phyloP scores from a whole-genome alignment of 2,329 filamentous ascomycete species.

The Parafenestella ontariensis region DNA sequence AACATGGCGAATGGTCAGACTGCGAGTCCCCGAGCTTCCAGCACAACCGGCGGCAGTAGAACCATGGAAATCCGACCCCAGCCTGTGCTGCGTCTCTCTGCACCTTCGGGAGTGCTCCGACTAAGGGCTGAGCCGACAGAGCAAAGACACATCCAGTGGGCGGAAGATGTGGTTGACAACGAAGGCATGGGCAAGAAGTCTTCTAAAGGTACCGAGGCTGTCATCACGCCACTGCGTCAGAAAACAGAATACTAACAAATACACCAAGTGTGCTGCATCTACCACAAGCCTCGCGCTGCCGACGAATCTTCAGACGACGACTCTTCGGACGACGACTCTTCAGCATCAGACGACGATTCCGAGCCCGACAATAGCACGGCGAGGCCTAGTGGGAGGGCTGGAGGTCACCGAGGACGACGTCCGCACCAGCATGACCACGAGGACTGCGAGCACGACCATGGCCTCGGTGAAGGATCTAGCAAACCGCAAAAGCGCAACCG shows the following conservation, averaged over 20 bases:
- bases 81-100: conserved; percentile 42
- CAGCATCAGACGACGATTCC: conserved; percentile 62
- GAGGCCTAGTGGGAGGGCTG: conserved; percentile 45
- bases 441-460: conserved; percentile 51
- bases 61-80: conserved; percentile 36
- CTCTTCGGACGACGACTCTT: conserved; percentile 64
- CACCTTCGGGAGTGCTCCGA: conserved; percentile 47
- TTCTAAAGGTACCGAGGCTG: conserved; percentile 75
- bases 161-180: conserved; percentile 91
- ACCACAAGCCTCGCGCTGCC: conserved; percentile 76
- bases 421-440: conserved; percentile 36
- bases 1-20: conserved; percentile 31
- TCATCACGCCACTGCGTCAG: background rate
- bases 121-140: conserved; percentile 53
- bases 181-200: conserved; percentile 93
- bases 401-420: conserved; percentile 32
- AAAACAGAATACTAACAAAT: conserved; percentile 2
- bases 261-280: conserved; percentile 92
- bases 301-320: conserved; percentile 80
- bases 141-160: conserved; percentile 81
- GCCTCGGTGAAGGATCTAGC: conserved; percentile 49
- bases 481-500: conserved; percentile 49
- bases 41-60: conserved; percentile 31
- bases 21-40: conserved; percentile 26
- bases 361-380: conserved; percentile 59